These are phyloP conservation scores for Hylodesmum podocarpum DNA, from an alignment of 306 rosid species.

Conservation along the genomic window DNA sequence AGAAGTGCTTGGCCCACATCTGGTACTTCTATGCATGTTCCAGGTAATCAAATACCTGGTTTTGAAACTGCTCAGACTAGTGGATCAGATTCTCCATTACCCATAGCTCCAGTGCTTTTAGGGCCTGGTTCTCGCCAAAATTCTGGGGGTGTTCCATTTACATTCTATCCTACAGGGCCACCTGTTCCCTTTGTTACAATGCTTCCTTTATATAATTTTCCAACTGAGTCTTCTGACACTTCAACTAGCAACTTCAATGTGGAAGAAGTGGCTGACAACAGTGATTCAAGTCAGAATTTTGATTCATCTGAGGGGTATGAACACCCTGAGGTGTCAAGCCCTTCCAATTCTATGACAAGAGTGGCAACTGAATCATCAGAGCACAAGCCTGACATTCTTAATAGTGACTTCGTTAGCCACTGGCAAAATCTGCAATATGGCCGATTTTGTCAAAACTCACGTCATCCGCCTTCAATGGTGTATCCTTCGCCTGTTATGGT, in stretches of 20 bases:
- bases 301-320: constrained; percentile 63
- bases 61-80: constrained; percentile 70
- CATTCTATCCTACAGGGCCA: constrained; percentile 97
- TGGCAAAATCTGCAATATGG: constrained; percentile 84
- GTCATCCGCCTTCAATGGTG: constrained; percentile 47
- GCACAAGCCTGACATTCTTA: constrained; percentile 75
- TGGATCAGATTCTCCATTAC: constrained; percentile 66
- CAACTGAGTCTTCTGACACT: constrained; percentile 62
- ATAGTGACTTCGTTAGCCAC: constrained; percentile 81
- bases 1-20: constrained; percentile 51
- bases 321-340: constrained; percentile 55
- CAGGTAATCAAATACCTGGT: constrained; percentile 68
- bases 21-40: constrained; percentile 45
- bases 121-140: constrained; percentile 75
- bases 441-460: constrained; percentile 67
- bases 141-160: constrained; percentile 59
- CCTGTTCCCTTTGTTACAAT: constrained; percentile 88
- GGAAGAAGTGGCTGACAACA: constrained; percentile 63
- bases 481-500: constrained; percentile 61
- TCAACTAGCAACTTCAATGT: constrained; percentile 59
- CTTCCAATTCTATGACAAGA: constrained; percentile 52
- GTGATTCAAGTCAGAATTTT: constrained; percentile 62
- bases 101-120: constrained; percentile 67
- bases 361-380: constrained; percentile 49
- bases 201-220: constrained; percentile 73